Evolutionary conservation across 2,329 filamentous ascomycete genomes (phyloP), one percentile per base, ranked within the genome.

Genomic region (Helminthosporium solani): DNA sequence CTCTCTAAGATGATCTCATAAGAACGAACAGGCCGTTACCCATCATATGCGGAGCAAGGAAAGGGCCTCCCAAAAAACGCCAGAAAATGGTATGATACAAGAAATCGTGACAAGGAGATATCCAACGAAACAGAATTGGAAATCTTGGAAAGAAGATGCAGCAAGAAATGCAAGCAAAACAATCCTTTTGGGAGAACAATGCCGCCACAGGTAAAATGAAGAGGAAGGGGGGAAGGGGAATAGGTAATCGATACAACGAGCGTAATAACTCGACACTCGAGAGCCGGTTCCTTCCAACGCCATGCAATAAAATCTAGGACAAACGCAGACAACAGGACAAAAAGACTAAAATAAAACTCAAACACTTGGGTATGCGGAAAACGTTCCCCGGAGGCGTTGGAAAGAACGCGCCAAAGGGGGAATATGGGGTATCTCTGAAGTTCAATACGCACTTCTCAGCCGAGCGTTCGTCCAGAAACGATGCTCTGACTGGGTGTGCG

Each of bases 401-500:
- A 15, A 21, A 42, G 27, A 49, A 56, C 54, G 52, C 40, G 57
- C 55, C 54, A 64, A 36, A 49, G 52, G 38, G 57, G 56, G 54
- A 66, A 52, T 58, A 58, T 54, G 61, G 64, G 66, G 66, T 70
- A 70, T 70, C 66, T 64, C 62, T 60, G 60, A 63, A 63, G 47
- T 25, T 33, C 15, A 42, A 40, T 31, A 14, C 16, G 20, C 23
- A 25, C 12, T 11, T 15, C 25, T 68, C 57, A 71, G 38, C 67
- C 67, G 23, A 71, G 61, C 20, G 69, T 71, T 35, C 69, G 62
- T 44, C 67, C 67, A 45, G 69, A 70, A 11, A 64, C 62, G 34
- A 72, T 70, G n/a, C 67, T 60, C 52, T 71, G 68, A 45, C 68
- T 70, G 7, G 68, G 61, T 30, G 64, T 67, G 21, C 67, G 59